phyloP scores from a whole-genome alignment of 345 rosid genomes.

The Euphorbia lathyris region DNA sequence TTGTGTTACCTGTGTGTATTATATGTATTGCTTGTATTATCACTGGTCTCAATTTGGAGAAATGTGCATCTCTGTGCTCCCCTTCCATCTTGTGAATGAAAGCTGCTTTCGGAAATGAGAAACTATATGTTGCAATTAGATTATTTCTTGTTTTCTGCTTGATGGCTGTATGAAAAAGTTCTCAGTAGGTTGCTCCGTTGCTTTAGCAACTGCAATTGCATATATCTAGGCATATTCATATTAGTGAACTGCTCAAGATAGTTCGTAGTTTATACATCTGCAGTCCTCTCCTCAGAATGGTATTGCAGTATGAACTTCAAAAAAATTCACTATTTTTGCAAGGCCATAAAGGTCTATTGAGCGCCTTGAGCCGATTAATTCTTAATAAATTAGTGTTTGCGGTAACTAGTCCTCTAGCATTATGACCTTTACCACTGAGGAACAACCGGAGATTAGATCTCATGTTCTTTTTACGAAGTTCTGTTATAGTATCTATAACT shows the following conservation, averaged over 20 bases:
- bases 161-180: neutral
- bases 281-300: neutral
- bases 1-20: neutral
- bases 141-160: slow-evolving; percentile 4
- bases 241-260: neutral
- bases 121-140: neutral
- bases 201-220: neutral
- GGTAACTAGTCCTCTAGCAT: too few species aligned
- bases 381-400: too few species aligned
- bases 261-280: neutral
- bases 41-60: neutral
- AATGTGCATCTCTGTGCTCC: too few species aligned
- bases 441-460: too few species aligned
- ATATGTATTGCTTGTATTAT: neutral
- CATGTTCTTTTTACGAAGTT: too few species aligned
- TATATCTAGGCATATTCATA: neutral
- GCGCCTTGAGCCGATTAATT: too few species aligned
- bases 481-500: too few species aligned
- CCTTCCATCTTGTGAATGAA: neutral
- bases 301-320: neutral
- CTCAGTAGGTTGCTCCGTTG: neutral
- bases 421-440: too few species aligned
- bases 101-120: neutral
- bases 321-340: neutral
- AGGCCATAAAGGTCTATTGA: neutral